Conservation (phyloP, 805 yeast species). For the Saccharomycopsis schoenii region DNA sequence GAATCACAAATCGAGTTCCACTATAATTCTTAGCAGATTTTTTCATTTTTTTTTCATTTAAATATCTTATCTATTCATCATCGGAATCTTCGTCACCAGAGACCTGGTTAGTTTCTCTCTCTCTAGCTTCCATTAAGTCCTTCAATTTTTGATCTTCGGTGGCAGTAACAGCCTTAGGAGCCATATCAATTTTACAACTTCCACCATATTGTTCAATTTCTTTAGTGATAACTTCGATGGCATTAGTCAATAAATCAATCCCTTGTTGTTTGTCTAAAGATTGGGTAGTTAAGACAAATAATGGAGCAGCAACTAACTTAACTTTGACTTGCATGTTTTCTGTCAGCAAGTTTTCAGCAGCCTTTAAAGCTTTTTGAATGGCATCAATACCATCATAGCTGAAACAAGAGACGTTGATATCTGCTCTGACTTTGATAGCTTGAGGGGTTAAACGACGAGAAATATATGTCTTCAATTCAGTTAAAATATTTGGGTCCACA, state of each 20-base stretch:
- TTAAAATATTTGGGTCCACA: constrained; percentile 47
- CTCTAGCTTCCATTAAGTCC: constrained; percentile 89
- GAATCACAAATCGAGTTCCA: background rate
- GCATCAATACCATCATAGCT: constrained; percentile 97
- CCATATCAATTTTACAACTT: constrained; percentile 86
- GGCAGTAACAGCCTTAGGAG: constrained; percentile 98
- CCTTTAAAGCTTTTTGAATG: constrained; percentile 75
- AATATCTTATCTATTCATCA: constrained; percentile 22
- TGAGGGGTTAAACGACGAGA: constrained; percentile 94
- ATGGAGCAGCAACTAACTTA: constrained; percentile 94
- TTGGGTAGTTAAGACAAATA: constrained; percentile 87
- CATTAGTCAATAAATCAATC: constrained; percentile 63
- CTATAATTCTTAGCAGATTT: background rate
- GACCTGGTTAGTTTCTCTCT: constrained; percentile 76
- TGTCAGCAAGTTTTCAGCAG: constrained; percentile 77
- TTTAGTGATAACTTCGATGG: constrained; percentile 66
- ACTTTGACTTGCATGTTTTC: constrained; percentile 86
- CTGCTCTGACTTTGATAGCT: constrained; percentile 97
- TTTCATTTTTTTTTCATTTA: background rate
- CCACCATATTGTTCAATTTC: constrained; percentile 72
- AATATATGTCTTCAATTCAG: constrained; percentile 79
- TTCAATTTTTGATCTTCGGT: constrained; percentile 97
- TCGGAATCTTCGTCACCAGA: constrained; percentile 60
- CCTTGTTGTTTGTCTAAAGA: constrained; percentile 89
- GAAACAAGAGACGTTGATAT: constrained; percentile 94